Conservation (phyloP, 2,329 filamentous ascomycete genomes). For the Raffaelea deltoideospora region DNA sequence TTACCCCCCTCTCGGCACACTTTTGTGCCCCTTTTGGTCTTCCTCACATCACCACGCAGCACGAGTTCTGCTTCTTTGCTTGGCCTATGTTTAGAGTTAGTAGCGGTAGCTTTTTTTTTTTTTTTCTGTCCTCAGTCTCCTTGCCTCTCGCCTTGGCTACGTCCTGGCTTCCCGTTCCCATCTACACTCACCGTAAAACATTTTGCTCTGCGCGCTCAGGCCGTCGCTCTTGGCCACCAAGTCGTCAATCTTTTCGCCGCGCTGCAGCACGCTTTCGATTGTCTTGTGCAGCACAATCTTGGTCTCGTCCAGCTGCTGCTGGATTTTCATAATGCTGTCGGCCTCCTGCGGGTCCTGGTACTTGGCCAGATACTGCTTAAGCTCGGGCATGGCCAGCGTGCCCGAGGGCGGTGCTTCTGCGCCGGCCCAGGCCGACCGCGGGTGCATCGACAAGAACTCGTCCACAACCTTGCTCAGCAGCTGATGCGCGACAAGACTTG, state of each 20-base stretch:
- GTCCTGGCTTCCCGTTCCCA: too few species aligned
- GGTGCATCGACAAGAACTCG: conserved; percentile 65
- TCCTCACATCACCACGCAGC: conserved; percentile 53
- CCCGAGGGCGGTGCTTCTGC: conserved; percentile 25
- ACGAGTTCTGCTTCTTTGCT: conserved; percentile 71
- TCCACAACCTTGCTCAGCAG: conserved; percentile 76
- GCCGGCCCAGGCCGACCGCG: conserved; percentile 48
- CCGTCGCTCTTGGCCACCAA: conserved; percentile 87
- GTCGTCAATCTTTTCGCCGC: conserved; percentile 93
- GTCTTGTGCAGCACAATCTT: conserved; percentile 97
- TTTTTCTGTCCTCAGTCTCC: too few species aligned
- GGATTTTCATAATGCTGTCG: conserved; percentile 89
- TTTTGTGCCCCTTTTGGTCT: too few species aligned
- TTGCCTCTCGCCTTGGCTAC: too few species aligned
- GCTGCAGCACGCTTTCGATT: conserved; percentile 71
- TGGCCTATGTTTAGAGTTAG: conserved; percentile 24
- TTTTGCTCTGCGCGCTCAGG: conserved; percentile 83
- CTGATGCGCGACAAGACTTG: conserved; percentile 60
- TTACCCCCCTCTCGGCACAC: too few species aligned
- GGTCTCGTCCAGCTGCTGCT: conserved; percentile 92
- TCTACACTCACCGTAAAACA: conserved; percentile 72
- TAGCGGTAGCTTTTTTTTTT: too few species aligned
- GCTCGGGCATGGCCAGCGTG: conserved; percentile 37
- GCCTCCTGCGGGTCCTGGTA: conserved; percentile 80
- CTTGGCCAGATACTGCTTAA: conserved; percentile 58